Evolutionary conservation across 371 early-diverging fungal species (phyloP).

Genomic region (Synchytrium microbalum): DNA sequence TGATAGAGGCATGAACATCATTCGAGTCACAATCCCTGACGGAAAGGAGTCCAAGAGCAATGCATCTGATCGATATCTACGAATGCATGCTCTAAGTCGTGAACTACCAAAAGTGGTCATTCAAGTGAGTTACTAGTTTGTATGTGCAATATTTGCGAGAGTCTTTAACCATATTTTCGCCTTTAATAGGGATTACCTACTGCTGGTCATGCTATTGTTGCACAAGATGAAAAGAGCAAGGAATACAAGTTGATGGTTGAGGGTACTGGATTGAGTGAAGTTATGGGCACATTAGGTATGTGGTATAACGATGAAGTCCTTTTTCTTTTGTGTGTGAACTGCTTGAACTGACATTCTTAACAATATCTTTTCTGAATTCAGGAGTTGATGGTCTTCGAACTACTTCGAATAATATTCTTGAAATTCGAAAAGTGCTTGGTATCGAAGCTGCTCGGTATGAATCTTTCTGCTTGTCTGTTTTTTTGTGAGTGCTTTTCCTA

Average conservation of each 20-base stretch:
- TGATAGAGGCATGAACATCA: not conserved
- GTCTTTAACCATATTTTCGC: too few species aligned
- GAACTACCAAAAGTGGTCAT: constrained; percentile 73
- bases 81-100: constrained; percentile 78
- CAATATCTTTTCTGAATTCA: constrained; percentile 23
- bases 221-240: constrained; percentile 48
- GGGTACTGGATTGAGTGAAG: constrained; percentile 88
- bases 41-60: constrained; percentile 35
- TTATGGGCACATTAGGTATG: constrained; percentile 63
- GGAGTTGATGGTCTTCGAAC: constrained; percentile 78
- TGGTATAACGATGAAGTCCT: constrained; percentile 4
- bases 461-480: not conserved
- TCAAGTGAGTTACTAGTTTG: constrained; percentile 37
- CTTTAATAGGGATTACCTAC: constrained; percentile 67
- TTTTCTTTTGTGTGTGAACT: not conserved
- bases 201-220: constrained; percentile 83
- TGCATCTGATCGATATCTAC: constrained; percentile 42
- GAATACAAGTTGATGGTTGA: constrained; percentile 68
- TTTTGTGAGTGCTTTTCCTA: not conserved
- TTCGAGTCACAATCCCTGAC: not conserved
- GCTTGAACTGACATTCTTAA: constrained; percentile 7
- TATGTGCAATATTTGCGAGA: not conserved
- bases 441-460: constrained; percentile 90
- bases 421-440: constrained; percentile 86
- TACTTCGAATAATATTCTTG: constrained; percentile 91